These are phyloP conservation scores for Oryza meridionalis DNA, from an alignment of 176 grass and related monocot genomes.

Conservation along the genomic window DNA sequence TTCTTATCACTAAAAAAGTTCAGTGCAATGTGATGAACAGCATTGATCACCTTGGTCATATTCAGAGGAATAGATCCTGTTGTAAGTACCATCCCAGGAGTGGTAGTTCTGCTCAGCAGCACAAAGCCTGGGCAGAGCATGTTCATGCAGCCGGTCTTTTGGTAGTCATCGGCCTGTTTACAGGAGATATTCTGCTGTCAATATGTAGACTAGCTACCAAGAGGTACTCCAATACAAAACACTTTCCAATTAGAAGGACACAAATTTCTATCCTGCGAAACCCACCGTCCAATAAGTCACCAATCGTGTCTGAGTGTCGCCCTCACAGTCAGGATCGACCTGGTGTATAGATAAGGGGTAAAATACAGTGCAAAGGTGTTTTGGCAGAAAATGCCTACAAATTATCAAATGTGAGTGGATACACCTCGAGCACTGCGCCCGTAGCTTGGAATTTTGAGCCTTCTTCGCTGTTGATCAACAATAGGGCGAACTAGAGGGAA, in stretches of 20 bases:
- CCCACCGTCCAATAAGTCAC: conserved; percentile 21
- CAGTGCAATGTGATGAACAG: too few relatives aligned
- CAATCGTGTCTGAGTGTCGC: conserved; percentile 4
- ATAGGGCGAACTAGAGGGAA: conserved; percentile 3
- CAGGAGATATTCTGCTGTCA: neutral
- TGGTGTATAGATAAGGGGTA: neutral
- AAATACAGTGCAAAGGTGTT: neutral
- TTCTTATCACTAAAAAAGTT: too few relatives aligned
- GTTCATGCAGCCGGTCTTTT: conserved; percentile 14
- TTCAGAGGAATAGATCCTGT: neutral
- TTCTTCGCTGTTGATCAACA: neutral
- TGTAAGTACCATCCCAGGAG: conserved; percentile 15
- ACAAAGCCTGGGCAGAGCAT: conserved; percentile 24
- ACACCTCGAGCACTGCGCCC: neutral
- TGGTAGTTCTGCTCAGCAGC: neutral
- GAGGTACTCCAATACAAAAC: neutral
- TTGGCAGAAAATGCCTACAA: neutral
- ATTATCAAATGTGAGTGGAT: neutral
- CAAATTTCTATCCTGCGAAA: neutral
- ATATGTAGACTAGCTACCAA: neutral
- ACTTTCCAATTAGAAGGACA: neutral
- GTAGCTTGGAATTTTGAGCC: neutral
- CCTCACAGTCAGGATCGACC: neutral
- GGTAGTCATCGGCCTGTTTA: conserved; percentile 19
- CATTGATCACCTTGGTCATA: conserved; percentile 8